These are phyloP conservation scores for Aspergillus latus DNA, from an alignment of 2,329 filamentous ascomycete species.

Conservation along the genomic window DNA sequence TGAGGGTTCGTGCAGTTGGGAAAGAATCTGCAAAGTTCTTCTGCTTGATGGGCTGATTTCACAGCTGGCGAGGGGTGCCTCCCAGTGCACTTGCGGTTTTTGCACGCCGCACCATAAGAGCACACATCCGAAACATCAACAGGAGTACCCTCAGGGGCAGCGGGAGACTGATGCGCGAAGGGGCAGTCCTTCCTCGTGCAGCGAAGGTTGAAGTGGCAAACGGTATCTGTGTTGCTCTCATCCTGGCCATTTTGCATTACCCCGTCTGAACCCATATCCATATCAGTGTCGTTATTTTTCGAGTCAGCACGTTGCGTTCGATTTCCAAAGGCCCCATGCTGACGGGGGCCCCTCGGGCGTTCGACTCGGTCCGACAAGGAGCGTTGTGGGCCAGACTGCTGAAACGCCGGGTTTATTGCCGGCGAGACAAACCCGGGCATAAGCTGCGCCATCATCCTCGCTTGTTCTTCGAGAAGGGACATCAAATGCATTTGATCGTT, in stretches of 20 bases:
- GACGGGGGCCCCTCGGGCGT: conserved; percentile 49
- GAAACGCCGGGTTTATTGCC: conserved; percentile 56
- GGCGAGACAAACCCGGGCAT: conserved; percentile 57
- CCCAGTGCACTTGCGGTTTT: conserved; percentile 89
- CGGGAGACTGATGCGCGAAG: conserved; percentile 92
- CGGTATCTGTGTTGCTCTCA: conserved; percentile 59
- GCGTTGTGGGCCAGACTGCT: conserved; percentile 49
- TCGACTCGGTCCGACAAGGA: conserved; percentile 77
- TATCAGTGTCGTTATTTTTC: conserved; percentile 32
- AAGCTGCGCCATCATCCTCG: conserved; percentile 77
- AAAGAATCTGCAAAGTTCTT: conserved; percentile 87
- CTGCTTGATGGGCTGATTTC: conserved; percentile 72
- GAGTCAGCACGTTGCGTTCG: conserved; percentile 32
- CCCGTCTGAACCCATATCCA: conserved; percentile 41
- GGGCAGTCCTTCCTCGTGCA: conserved; percentile 89
- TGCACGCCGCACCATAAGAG: conserved; percentile 85
- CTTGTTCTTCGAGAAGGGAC: conserved; percentile 80
- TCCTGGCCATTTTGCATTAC: conserved; percentile 46
- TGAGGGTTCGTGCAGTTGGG: conserved; percentile 85
- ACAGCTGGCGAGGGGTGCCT: conserved; percentile 90
- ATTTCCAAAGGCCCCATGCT: conserved; percentile 56
- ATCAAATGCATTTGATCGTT: conserved; percentile 73
- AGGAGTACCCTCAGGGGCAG: conserved; percentile 71
- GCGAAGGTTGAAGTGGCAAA: conserved; percentile 86
- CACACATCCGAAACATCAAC: conserved; percentile 81